Evolutionary conservation across 192 early-diverging fungal species (phyloP), one percentile per base, ranked within the genome.

Genomic region (Mortierella hygrophila): DNA sequence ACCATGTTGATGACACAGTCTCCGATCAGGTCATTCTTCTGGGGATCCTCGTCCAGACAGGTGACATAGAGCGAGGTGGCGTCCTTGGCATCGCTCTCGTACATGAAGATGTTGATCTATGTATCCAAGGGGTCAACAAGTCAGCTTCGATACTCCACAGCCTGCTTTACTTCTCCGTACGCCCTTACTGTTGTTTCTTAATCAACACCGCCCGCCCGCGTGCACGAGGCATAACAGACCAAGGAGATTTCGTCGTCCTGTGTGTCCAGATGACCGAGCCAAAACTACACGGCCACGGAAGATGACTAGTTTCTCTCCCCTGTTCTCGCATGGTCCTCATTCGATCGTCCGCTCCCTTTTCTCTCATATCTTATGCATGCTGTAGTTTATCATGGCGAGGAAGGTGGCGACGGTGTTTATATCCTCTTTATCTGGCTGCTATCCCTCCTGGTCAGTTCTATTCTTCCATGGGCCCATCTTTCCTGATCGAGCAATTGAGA

Each of bases 21-120:
- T 11, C 90, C 89, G 70, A 93, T 91, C 65, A 93, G 76, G 47
- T 90, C 90, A 57, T 89, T 85, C 68, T 92, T 90, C 54, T 91
- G 77, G 26, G 84, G 80, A 79, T 93, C 92, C 42, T 93, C 92
- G 74, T 91, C 90, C 76, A 88, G 80, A 23, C 90, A 74, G 4
- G 90, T 89, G 21, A 90, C 87, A 74, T 80, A 85, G 29, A 85
- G 78, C 4, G 83, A 85, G 44, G 35, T 80, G 26, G 76, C 80
- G 82, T 88, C 75, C 73, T 89, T 78, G 11, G 84, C 89, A 41
- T 90, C 90, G 49, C 88, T 87, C n/a, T 88, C 87, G 11, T 84
- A 85, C 63, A 92, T 83, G 15, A 80, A 74, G 32, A 92, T 77
- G 63, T 88, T 87, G 54, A 92, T 88, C 90, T 91, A 77, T 42